These are phyloP conservation scores for Venturia asperata DNA, from an alignment of 2,329 filamentous ascomycete species.

Conservation along the genomic window DNA sequence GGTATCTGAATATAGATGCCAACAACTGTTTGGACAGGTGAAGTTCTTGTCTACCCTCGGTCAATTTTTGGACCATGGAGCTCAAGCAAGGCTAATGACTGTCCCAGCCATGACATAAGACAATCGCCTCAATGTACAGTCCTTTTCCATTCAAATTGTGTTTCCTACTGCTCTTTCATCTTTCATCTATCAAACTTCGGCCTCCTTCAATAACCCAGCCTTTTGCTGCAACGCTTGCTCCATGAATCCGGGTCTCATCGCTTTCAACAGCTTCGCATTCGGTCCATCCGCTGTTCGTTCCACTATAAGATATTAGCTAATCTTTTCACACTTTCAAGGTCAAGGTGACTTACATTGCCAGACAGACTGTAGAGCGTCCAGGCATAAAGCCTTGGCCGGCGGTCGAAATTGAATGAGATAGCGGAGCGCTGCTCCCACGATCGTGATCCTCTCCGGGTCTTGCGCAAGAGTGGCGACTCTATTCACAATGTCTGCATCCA, in stretches of 20 bases:
- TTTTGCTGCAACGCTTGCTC: slow-evolving; percentile 12
- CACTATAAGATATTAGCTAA: neutral
- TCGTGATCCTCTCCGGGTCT: slow-evolving; percentile 55
- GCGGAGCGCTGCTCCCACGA: slow-evolving; percentile 46
- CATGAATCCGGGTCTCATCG: slow-evolving; percentile 48
- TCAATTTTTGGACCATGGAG: neutral
- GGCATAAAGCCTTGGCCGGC: slow-evolving; percentile 49
- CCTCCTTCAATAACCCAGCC: neutral
- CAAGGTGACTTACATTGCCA: slow-evolving; percentile 37
- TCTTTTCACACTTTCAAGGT: slow-evolving; percentile 6
- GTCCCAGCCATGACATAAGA: neutral
- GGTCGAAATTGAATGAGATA: slow-evolving; percentile 54
- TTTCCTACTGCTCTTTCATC: neutral
- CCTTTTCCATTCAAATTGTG: neutral
- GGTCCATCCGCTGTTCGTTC: slow-evolving; percentile 40
- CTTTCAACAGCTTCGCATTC: slow-evolving; percentile 47
- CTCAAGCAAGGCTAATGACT: neutral
- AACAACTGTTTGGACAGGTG: neutral
- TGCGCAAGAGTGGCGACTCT: slow-evolving; percentile 59
- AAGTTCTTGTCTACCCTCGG: neutral
- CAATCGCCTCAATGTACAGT: neutral
- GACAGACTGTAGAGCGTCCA: slow-evolving; percentile 53
- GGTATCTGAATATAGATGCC: neutral
- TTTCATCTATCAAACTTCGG: neutral
- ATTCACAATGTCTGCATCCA: slow-evolving; percentile 64